Conservation (phyloP, 257 asterid species). For the Scutellaria galericulata region DNA sequence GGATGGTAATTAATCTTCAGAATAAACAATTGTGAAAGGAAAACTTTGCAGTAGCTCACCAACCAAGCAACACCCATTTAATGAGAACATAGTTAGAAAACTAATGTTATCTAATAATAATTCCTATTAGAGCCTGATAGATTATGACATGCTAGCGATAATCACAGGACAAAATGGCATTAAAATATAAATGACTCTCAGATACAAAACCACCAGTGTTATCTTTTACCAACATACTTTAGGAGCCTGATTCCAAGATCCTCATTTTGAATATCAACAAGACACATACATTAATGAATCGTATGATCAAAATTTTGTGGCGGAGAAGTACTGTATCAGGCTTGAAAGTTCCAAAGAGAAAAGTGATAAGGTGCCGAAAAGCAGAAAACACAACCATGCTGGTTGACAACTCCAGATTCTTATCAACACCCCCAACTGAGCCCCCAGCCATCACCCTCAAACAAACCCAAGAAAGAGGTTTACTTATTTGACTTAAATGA, state of each 20-base stretch:
- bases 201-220: conserved; percentile 17
- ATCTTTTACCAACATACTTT: not conserved
- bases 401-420: conserved; percentile 28
- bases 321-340: not conserved
- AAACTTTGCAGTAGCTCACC: conserved; percentile 4
- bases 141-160: conserved; percentile 5
- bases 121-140: conserved; percentile 14
- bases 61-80: conserved; percentile 24
- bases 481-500: conserved; percentile 1
- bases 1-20: conserved; percentile 29
- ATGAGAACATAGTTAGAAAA: conserved; percentile 13
- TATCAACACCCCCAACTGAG: conserved; percentile 3
- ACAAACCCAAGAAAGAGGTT: conserved; percentile 11
- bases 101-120: conserved; percentile 10
- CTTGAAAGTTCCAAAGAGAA: conserved; percentile 10
- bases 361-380: not conserved
- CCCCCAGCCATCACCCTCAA: conserved; percentile 24
- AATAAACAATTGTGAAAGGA: conserved; percentile 16
- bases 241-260: not conserved
- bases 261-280: conserved; percentile 24
- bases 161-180: conserved; percentile 6
- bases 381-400: conserved; percentile 26
- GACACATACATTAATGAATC: not conserved
- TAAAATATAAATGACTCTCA: conserved; percentile 2
- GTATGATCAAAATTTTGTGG: conserved; percentile 12